Percentiles rank a stretch among this genome's conserved stretches.
Conservation (phyloP, 129 eudicot genomes). For the Escallonia herrerae region DNA sequence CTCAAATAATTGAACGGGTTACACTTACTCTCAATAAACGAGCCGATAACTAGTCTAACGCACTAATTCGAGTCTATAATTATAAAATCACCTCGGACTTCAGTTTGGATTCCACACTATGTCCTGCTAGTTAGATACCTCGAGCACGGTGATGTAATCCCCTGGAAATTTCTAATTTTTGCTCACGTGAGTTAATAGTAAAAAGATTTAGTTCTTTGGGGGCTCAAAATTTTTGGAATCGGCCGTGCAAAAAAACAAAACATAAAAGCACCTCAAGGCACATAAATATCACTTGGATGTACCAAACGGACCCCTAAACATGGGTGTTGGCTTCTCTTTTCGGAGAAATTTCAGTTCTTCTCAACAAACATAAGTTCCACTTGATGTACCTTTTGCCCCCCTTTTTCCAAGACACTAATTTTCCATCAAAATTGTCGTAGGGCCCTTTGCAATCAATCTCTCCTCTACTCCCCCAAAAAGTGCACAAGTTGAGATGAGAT, state of each 20-base stretch:
- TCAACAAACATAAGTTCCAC: background rate
- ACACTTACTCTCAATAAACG: no score
- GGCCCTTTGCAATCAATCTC: constrained; percentile 2
- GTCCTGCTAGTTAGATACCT: background rate
- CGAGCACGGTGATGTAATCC: background rate
- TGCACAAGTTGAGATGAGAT: background rate
- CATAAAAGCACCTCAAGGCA: background rate
- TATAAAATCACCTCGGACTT: background rate
- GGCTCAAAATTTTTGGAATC: constrained; percentile 10
- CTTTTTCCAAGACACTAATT: constrained; percentile 1
- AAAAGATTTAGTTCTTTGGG: constrained; percentile 7
- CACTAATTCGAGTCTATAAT: no score
- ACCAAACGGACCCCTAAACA: background rate
- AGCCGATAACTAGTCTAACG: no score
- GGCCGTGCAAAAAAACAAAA: constrained; percentile 3
- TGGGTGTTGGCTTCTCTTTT: constrained; percentile 1
- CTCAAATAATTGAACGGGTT: no score
- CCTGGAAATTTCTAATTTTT: background rate
- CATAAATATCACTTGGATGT: no score
- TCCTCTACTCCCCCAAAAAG: no score
- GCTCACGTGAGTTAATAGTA: constrained; percentile 7
- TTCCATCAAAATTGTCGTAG: background rate
- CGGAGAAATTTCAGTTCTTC: constrained; percentile 1
- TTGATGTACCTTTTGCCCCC: background rate
- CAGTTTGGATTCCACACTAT: background rate